These are phyloP conservation scores for Endogone sp. DNA, from an alignment of 192 early-diverging fungal genomes.

Conservation along the genomic window DNA sequence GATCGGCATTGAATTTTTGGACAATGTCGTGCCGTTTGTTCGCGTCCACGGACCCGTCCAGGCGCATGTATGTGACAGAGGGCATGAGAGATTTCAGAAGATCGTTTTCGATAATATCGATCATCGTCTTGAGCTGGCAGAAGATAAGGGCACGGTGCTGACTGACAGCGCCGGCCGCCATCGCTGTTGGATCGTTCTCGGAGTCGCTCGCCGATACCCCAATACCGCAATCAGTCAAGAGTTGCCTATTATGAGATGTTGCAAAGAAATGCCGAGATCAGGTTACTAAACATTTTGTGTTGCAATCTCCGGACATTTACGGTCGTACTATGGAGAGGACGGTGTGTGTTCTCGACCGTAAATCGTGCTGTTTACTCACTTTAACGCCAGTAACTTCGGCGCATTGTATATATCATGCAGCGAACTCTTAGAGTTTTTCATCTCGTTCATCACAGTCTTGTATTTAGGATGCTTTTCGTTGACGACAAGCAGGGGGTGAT, in stretches of 20 bases:
- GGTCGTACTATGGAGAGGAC: too few relatives aligned
- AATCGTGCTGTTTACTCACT: too few relatives aligned
- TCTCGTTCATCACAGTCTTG: constrained; percentile 52
- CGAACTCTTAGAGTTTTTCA: constrained; percentile 53
- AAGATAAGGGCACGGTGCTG: constrained; percentile 96
- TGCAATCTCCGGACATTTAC: too few relatives aligned
- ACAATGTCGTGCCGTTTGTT: constrained; percentile 86
- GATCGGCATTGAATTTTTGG: constrained; percentile 92
- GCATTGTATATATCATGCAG: constrained; percentile 73
- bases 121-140: constrained; percentile 91
- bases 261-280: neutral
- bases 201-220: constrained; percentile 55
- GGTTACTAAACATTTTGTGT: neutral
- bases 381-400: constrained; percentile 88
- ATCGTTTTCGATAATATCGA: constrained; percentile 95
- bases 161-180: constrained; percentile 55
- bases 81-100: constrained; percentile 82
- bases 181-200: constrained; percentile 41
- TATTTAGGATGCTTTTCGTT: constrained; percentile 88
- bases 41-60: constrained; percentile 89
- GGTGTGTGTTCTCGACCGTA: too few relatives aligned
- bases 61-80: constrained; percentile 84
- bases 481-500: constrained; percentile 91
- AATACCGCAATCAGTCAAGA: constrained; percentile 94
- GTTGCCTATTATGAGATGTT: too few relatives aligned